Evolutionary conservation across 495 filamentous ascomycete species (phyloP).

Genomic region (Cairneyella variabilis): DNA sequence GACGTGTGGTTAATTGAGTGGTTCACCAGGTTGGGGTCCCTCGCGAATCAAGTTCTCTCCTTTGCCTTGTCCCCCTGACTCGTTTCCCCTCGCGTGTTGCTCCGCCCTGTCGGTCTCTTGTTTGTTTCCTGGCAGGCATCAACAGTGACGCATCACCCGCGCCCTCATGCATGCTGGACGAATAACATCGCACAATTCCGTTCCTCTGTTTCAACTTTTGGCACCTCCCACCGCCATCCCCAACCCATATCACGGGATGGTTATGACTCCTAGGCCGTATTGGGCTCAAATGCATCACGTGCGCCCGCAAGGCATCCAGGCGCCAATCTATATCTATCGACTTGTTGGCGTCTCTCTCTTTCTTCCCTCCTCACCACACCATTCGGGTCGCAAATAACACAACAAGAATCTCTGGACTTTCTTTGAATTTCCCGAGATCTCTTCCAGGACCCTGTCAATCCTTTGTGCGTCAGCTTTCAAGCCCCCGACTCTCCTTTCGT

Average conservation of each 20-base stretch:
- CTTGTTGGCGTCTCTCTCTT: constrained; percentile 12
- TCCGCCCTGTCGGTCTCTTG: no score
- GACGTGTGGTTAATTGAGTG: no score
- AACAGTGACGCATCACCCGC: no score
- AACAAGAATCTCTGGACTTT: constrained; percentile 29
- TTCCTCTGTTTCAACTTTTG: no score
- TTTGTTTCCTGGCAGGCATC: no score
- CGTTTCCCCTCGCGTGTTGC: no score
- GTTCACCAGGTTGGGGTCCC: no score
- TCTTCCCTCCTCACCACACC: constrained; percentile 29
- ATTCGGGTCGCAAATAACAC: constrained; percentile 28
- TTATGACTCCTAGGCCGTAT: background rate
- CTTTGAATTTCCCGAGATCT: constrained; percentile 28
- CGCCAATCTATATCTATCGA: constrained; percentile 5
- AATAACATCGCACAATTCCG: no score
- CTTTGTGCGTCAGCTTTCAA: constrained; percentile 29
- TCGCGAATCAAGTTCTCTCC: no score
- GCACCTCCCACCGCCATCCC: background rate
- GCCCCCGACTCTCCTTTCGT: constrained; percentile 26
- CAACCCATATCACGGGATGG: background rate
- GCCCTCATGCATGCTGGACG: no score
- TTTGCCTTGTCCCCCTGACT: no score
- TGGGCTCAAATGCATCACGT: no score
- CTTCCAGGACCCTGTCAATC: constrained; percentile 32
- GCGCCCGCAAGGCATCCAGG: constrained; percentile 3